These are phyloP conservation scores for Suillus paluster DNA, from an alignment of 768 basidiomycete genomes.

Conservation along the genomic window DNA sequence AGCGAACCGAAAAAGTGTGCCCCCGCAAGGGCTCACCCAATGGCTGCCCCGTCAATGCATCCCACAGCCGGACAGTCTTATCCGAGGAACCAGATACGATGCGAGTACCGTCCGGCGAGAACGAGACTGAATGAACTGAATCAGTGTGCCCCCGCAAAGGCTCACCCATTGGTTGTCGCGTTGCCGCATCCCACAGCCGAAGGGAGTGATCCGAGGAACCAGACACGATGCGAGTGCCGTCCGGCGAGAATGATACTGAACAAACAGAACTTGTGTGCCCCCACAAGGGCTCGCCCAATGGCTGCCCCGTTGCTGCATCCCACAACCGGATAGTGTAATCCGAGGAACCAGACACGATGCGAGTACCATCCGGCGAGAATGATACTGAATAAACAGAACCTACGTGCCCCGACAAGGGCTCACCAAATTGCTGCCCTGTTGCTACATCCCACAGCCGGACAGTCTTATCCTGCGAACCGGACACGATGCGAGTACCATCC, in stretches of 20 bases:
- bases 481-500: conserved; percentile 21
- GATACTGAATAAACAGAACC: not conserved
- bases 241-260: conserved; percentile 22
- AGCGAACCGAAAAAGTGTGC: not conserved
- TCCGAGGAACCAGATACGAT: conserved; percentile 9
- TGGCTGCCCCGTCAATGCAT: not conserved
- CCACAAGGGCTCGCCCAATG: conserved; percentile 1
- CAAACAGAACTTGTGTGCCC: conserved; percentile 18
- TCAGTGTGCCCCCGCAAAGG: not conserved
- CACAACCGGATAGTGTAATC: conserved; percentile 14
- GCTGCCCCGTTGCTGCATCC: conserved; percentile 9
- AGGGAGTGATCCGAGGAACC: conserved; percentile 18
- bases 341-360: not conserved
- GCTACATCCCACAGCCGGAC: conserved; percentile 22
- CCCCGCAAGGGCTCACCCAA: not conserved
- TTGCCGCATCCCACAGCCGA: conserved; percentile 20
- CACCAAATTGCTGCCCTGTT: not conserved
- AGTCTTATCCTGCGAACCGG: conserved; percentile 19
- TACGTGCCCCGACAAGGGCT: not conserved
- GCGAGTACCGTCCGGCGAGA: conserved; percentile 8
- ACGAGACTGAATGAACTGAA: not conserved
- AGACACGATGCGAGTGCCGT: conserved; percentile 23
- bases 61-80: conserved; percentile 15
- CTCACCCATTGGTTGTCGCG: not conserved
- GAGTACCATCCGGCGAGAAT: conserved; percentile 9